Base-by-base conservation (phyloP, 345 rosid species). In the Citrus reticulata region DNA sequence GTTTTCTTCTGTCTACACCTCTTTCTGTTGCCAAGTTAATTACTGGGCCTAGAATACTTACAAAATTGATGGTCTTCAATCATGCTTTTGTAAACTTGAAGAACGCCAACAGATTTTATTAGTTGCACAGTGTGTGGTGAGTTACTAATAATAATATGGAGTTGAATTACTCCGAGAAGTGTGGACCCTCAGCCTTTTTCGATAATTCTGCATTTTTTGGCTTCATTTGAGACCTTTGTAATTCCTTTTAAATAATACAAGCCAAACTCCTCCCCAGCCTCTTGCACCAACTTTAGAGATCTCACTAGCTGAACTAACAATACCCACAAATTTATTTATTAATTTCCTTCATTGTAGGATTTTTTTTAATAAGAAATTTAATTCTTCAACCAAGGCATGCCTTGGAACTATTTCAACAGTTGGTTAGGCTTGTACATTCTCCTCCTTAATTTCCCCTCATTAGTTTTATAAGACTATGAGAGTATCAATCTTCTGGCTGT, bases 1-100 rank as follows among this genome's bases (percentile, higher is more conserved):
- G 98, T 95, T 78, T 71, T 81, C 77, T 74, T 67, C 62, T 2
- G 25, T 34, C 66, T 54, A 32, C 40, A 62, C 40, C 11, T 81
- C 37, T 24, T 30, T 55, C 58, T 17, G 6, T 54, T 54, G 19
- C 22, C 22, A 54, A 54, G 58, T 54, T 16, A 54, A 17, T 54
- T 54, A 54, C 22, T 17, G 58, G n/a, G 22, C 58, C 58, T 17
- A 54, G 6, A 17, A 54, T 54, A 16, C 58, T 54, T 54, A 17
- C 65, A 49, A 67, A 24, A 27, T 57, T 24, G 29, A 54, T 64
- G 24, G 27, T 70, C 22, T 4, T 54, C 20, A 20, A 7, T 82
- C 29, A 78, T 46, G 51, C 37, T 73, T 61, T 51, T 10, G 14
- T 25, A 39, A 54, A 16, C 67, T 54, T 68, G 1, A 75, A 79